phyloP scores from a whole-genome alignment of 2,329 filamentous ascomycete species.

The Alternaria angustiovoidea region DNA sequence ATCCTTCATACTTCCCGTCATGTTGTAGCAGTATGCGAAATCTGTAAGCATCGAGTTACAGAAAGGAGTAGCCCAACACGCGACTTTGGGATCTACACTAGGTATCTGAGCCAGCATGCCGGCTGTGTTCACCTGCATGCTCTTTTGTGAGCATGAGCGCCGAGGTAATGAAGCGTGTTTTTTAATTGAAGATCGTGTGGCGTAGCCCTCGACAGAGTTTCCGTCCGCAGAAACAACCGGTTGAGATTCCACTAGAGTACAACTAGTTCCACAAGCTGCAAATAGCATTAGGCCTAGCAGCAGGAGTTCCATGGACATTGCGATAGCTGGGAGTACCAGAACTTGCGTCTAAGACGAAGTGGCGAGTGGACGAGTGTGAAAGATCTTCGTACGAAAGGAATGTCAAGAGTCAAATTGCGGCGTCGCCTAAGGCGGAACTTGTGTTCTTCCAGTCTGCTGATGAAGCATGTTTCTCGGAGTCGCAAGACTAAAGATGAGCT shows the following conservation, averaged over 20 bases:
- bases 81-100: background rate
- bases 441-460: background rate
- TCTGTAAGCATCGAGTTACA: background rate
- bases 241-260: background rate
- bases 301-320: background rate
- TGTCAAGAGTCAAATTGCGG: background rate
- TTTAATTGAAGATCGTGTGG: background rate
- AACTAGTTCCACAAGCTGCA: background rate
- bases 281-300: background rate
- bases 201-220: background rate
- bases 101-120: background rate
- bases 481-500: background rate
- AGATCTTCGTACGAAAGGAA: background rate
- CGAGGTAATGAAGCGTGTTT: background rate
- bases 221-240: background rate
- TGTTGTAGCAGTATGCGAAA: constrained; percentile 1
- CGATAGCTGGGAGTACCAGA: background rate
- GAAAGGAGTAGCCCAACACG: background rate
- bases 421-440: background rate
- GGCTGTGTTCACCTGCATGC: background rate
- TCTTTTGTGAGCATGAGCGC: background rate
- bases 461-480: background rate
- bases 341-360: background rate
- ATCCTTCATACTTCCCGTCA: background rate
- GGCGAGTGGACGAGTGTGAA: background rate